Evolutionary conservation across 345 rosid genomes (phyloP), one percentile per base, ranked within the genome.

Genomic region (Lepidium africanum): DNA sequence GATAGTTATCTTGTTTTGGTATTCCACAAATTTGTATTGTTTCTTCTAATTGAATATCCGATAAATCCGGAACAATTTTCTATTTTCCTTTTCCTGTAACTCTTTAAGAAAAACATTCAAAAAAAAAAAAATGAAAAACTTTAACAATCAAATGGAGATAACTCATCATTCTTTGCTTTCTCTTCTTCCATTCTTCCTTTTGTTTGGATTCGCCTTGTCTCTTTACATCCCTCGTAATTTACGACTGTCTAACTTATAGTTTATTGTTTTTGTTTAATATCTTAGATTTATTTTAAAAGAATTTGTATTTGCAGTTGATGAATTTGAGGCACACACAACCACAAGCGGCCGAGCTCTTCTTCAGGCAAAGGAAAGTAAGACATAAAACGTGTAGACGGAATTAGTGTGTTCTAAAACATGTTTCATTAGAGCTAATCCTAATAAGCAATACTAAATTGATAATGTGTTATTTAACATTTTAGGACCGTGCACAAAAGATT

Each of bases 331-430:
- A 16, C 78, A 74, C 49, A 78, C 67, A 74, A 35, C 63, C 27
- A 45, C 78, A 16, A 80, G 84, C 23, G 23, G 23, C 68, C 90
- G 94, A 65, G 54, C 71, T 77, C 96, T 90, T 61, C 94, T 90
- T 56, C 96, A 90, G 76, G 78, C 83, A 59, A 81, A 73, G 72
- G 69, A 59, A 63, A 5, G 92, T 87, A 74, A 52, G 65, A 30
- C 33, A 30, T 30, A 30, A 30, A 30, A 27, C 32, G 6, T 5
- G 6, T 27, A 27, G 5, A 27, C 32, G 3, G 27, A 27, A 4
- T 27, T 27, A 27, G 32, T 33, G 13, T 53, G n/a, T 55, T 36
- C 11, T 11, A 6, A 36, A 56, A 23, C 53, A 66, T 30, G 37
- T 16, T 51, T 40, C 33, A 41, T 52, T 51, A 17, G 52, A 32